phyloP scores from a whole-genome alignment of 768 basidiomycete species.

The Astraeus odoratus region DNA sequence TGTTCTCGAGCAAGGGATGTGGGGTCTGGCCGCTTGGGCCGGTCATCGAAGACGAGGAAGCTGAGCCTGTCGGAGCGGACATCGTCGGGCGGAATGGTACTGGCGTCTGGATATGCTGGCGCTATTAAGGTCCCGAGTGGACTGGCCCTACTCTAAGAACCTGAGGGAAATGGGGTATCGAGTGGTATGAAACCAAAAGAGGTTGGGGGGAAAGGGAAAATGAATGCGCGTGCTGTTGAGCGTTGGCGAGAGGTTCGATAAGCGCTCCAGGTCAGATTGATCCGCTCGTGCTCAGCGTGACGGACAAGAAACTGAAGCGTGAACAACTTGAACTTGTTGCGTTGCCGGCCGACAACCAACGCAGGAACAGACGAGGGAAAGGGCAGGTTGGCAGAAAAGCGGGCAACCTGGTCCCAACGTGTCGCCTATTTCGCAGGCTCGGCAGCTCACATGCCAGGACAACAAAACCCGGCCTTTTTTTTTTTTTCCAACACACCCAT shows the following conservation, averaged over 20 bases:
- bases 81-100: slow-evolving; percentile 24
- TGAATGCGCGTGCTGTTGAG: slow-evolving; percentile 31
- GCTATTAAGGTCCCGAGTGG: slow-evolving; percentile 7
- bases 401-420: slow-evolving; percentile 12
- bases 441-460: slow-evolving; percentile 4
- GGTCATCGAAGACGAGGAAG: slow-evolving; percentile 35
- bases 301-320: slow-evolving; percentile 21
- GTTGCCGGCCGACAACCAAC: slow-evolving; percentile 31
- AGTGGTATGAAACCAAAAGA: slow-evolving; percentile 18
- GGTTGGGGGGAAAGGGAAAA: slow-evolving; percentile 31
- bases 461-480: neutral
- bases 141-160: slow-evolving; percentile 3
- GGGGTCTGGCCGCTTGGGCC: slow-evolving; percentile 49
- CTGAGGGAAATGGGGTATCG: slow-evolving; percentile 22
- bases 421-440: slow-evolving; percentile 25
- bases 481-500: too few species aligned
- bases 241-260: slow-evolving; percentile 30
- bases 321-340: slow-evolving; percentile 22
- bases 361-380: slow-evolving; percentile 19
- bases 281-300: slow-evolving; percentile 25
- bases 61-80: slow-evolving; percentile 46
- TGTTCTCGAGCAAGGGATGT: slow-evolving; percentile 46
- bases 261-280: slow-evolving; percentile 27
- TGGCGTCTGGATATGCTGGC: slow-evolving; percentile 14
- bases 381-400: slow-evolving; percentile 6